A percentile compares a stretch with the other conserved stretches of the same genome.
These are phyloP conservation scores for Candida tetrigidarum DNA, from an alignment of 1,139 yeast genomes.

Conservation along the genomic window DNA sequence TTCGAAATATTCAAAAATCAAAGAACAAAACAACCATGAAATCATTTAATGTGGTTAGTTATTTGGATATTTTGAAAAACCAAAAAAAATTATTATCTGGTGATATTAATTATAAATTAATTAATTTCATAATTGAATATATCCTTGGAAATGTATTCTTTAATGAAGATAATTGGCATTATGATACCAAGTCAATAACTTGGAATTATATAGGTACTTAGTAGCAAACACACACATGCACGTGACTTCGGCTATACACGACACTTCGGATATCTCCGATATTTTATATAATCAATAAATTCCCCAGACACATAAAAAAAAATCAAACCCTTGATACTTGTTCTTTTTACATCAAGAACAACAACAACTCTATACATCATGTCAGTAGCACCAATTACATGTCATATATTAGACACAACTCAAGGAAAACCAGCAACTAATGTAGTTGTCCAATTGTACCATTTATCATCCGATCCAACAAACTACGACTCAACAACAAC, in stretches of 20 bases:
- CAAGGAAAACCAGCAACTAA: conserved; percentile 76
- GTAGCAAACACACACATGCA: too few relatives aligned
- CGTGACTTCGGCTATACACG: neutral
- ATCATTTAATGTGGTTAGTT: conserved; percentile 14
- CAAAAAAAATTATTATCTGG: conserved; percentile 19
- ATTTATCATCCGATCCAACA: conserved; percentile 30
- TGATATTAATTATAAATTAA: conserved; percentile 22
- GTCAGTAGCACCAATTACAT: conserved; percentile 66
- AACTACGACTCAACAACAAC: conserved; percentile 26
- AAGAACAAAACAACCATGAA: neutral
- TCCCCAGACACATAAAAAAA: neutral
- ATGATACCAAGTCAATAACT: conserved; percentile 19
- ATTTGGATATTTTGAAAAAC: conserved; percentile 19
- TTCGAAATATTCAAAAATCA: neutral
- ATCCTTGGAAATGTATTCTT: conserved; percentile 23
- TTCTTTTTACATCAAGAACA: too few relatives aligned
- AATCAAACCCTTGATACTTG: neutral
- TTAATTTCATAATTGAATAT: conserved; percentile 33
- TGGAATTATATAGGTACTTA: conserved; percentile 14
- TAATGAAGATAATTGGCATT: conserved; percentile 28
- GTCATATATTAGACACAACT: conserved; percentile 88
- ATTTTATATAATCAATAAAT: conserved; percentile 2
- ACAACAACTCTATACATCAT: conserved; percentile 15
- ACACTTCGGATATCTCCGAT: conserved; percentile 10
- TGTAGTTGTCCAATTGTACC: conserved; percentile 63